These are phyloP conservation scores for Syzygium syzygioides DNA, from an alignment of 441 rosid genomes.

Conservation along the genomic window DNA sequence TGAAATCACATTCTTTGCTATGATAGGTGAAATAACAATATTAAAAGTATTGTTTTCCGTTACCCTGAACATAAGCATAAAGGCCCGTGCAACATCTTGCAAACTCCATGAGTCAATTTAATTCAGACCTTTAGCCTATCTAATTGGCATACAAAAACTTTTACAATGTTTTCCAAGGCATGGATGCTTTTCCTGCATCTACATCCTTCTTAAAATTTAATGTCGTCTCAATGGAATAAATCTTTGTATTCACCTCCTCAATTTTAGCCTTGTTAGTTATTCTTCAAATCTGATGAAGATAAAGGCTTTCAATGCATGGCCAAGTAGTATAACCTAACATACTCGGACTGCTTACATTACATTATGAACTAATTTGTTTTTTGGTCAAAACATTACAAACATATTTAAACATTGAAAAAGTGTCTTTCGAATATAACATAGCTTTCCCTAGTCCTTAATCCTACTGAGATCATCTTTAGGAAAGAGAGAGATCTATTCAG, in stretches of 20 bases:
- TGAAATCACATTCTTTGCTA: not conserved
- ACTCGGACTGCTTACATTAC: not conserved
- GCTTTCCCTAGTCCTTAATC: not conserved
- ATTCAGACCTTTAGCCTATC: not conserved
- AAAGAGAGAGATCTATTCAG: not conserved
- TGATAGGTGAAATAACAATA: not conserved
- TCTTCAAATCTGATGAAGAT: not conserved
- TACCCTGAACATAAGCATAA: not conserved
- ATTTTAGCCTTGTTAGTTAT: not conserved
- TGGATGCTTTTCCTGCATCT: accelerated
- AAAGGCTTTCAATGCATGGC: not conserved
- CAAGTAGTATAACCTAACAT: not conserved
- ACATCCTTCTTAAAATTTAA: not conserved
- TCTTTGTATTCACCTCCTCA: not conserved
- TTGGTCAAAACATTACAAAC: not conserved
- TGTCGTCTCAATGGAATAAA: not conserved
- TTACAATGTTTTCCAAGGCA: not conserved
- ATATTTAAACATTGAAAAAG: not conserved
- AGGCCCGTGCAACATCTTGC: not conserved
- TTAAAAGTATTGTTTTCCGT: not conserved
- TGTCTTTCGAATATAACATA: not conserved
- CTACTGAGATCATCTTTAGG: not conserved
- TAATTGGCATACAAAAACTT: not conserved
- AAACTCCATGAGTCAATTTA: accelerated
- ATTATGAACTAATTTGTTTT: not conserved